phyloP scores from a whole-genome alignment of 2,329 filamentous ascomycete genomes.

The Hyphodiscus sp. region DNA sequence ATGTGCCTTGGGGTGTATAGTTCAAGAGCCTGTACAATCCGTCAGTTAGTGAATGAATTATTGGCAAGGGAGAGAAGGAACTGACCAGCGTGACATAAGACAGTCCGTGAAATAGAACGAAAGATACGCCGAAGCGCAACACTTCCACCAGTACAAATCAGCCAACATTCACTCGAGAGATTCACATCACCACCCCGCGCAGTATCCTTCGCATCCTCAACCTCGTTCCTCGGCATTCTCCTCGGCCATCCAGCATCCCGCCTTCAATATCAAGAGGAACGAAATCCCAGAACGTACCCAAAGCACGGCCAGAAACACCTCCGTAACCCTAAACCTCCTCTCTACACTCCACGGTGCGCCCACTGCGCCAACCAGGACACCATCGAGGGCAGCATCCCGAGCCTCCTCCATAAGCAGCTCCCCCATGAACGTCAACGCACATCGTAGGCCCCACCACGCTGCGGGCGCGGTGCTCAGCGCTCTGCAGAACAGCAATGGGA shows the following conservation, averaged over 20 bases:
- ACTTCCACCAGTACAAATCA: slow-evolving; percentile 39
- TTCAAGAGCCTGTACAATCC: slow-evolving; percentile 60
- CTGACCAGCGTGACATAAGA: slow-evolving; percentile 74
- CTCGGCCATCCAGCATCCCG: neutral
- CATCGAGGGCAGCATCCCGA: slow-evolving; percentile 31
- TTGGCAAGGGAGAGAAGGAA: slow-evolving; percentile 5
- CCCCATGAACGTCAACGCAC: slow-evolving; percentile 60
- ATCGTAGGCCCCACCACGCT: slow-evolving; percentile 65
- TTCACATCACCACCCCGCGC: slow-evolving; percentile 8
- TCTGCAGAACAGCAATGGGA: slow-evolving; percentile 66
- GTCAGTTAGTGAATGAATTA: slow-evolving; percentile 1
- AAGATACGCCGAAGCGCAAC: slow-evolving; percentile 68
- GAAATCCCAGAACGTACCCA: slow-evolving; percentile 48
- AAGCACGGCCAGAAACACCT: slow-evolving; percentile 65
- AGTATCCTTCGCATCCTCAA: neutral
- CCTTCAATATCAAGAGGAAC: neutral
- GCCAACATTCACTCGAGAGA: neutral
- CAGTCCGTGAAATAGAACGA: slow-evolving; percentile 81
- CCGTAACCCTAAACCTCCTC: slow-evolving; percentile 52
- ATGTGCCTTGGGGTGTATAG: slow-evolving; percentile 61
- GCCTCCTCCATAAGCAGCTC: slow-evolving; percentile 48
- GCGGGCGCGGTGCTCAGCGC: slow-evolving; percentile 65
- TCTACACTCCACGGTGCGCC: slow-evolving; percentile 37
- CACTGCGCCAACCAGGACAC: slow-evolving; percentile 7
- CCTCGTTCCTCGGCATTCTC: neutral